phyloP scores from a whole-genome alignment of 345 rosid species.

The Isatis tinctoria region DNA sequence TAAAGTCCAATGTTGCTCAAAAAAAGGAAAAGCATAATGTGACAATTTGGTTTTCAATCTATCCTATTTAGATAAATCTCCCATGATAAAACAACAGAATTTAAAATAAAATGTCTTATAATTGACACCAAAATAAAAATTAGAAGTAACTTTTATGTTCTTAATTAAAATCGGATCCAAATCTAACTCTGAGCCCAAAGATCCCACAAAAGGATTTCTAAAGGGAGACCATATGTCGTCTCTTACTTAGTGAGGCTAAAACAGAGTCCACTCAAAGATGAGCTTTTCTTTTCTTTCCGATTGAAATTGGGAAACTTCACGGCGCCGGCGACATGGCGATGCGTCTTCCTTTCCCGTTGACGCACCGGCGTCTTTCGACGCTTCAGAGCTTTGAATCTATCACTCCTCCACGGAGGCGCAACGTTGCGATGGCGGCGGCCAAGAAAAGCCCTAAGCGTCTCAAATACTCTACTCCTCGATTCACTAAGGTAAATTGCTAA shows the following conservation, averaged over 20 bases:
- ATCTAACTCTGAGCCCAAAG: too few relatives aligned
- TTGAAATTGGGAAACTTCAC: constrained; percentile 8
- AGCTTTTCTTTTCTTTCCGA: background rate
- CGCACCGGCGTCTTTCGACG: constrained; percentile 11
- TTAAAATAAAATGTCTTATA: too few relatives aligned
- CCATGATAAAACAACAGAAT: too few relatives aligned
- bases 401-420: constrained; percentile 13
- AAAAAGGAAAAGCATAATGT: too few relatives aligned
- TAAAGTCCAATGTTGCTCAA: too few relatives aligned
- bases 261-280: background rate
- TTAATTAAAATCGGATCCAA: too few relatives aligned
- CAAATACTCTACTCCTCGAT: constrained; percentile 77
- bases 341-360: constrained; percentile 15
- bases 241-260: background rate
- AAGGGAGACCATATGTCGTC: too few relatives aligned
- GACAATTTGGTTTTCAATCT: too few relatives aligned
- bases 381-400: constrained; percentile 27
- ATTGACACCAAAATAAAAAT: too few relatives aligned
- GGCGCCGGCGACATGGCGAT: constrained; percentile 19
- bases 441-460: constrained; percentile 94
- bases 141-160: too few relatives aligned
- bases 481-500: constrained; percentile 44
- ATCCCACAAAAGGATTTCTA: too few relatives aligned
- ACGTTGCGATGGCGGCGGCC: constrained; percentile 52
- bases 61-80: too few relatives aligned